Evolutionary conservation across 129 eudicot species (phyloP).

Genomic region (Cynara cardunculus): DNA sequence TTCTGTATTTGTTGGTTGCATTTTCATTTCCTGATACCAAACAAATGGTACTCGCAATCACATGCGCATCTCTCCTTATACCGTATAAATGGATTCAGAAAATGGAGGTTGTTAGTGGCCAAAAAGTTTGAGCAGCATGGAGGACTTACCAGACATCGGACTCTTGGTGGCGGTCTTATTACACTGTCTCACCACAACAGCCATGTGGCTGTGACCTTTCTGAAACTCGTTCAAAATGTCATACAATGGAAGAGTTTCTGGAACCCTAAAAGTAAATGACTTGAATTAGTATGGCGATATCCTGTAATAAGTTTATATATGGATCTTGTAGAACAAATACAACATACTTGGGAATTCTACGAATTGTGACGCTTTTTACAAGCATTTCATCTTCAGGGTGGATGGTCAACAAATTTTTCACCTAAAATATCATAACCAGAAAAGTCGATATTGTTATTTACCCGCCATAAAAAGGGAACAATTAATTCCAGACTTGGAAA

Average conservation of each 20-base stretch:
- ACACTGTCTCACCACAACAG: slow-evolving; percentile 52
- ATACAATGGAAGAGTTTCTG: slow-evolving; percentile 59
- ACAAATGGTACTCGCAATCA: slow-evolving; percentile 14
- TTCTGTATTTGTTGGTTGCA: too few relatives aligned
- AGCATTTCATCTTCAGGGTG: slow-evolving; percentile 77
- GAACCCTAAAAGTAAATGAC: slow-evolving; percentile 41
- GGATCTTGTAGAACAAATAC: background rate
- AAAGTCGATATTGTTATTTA: background rate
- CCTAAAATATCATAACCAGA: slow-evolving; percentile 33
- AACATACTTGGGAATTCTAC: slow-evolving; percentile 68
- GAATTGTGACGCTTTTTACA: slow-evolving; percentile 76
- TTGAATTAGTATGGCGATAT: background rate
- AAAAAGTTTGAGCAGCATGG: background rate
- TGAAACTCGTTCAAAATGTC: slow-evolving; percentile 78
- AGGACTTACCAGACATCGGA: slow-evolving; percentile 24
- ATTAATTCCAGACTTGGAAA: too few relatives aligned
- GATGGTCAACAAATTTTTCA: slow-evolving; percentile 76
- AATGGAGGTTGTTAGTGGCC: background rate
- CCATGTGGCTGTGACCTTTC: slow-evolving; percentile 90
- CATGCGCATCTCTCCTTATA: background rate
- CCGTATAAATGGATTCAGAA: background rate
- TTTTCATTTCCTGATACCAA: background rate
- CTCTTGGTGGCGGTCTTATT: slow-evolving; percentile 24
- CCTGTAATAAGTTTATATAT: background rate
- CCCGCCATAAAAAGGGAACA: background rate